Evolutionary conservation across 2,329 filamentous ascomycete species (phyloP), one percentile per base, ranked within the genome.

Genomic region (Trichophyton mentagrophytes): DNA sequence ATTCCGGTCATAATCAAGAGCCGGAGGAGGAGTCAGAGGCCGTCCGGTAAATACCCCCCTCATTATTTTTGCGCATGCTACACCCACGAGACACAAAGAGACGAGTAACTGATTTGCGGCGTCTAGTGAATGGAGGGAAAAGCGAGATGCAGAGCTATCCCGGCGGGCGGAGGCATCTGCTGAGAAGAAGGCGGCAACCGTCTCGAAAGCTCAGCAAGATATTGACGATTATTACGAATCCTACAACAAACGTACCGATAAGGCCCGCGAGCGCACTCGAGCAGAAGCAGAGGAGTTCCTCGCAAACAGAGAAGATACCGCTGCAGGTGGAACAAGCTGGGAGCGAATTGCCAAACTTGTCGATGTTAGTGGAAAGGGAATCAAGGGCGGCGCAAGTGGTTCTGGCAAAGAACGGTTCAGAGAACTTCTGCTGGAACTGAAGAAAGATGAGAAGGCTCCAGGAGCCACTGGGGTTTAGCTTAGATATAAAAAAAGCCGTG

Each of bases 161-260:
- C 90, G 91, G 75, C 89, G 92, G 69, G 86, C 89, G 65, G 86
- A 95, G 74, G 84, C 92, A 66, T 92, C 92, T 60, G 84, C 85
- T 47, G 80, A 84, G 66, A 89, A 91, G 77, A 93, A 93, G 73
- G 83, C 84, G 64, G 86, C 92, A 73, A 96, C 90, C 1, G 78
- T 96, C 71, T 85, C 89, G 73, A 90, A 93, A 67, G 93, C 93
- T 9, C 90, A 90, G 71, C 83, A 91, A 72, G 93, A 95, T 74
- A 95, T 99, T 65, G 93, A 99, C 73, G 93, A 96, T 73, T 99
- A 97, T 78, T 99, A 99, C 80, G 91, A 96, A 72, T 96, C 96
- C 77, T 99, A 99, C 80, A 97, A 97, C 79, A 86, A 87, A 75
- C 96, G 96, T 79, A 92, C 93, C 74, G 93, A 99, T 74, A 97